These are phyloP conservation scores for Papiliotrema flavescens DNA, from an alignment of 1,284 basidiomycete species.

Conservation along the genomic window DNA sequence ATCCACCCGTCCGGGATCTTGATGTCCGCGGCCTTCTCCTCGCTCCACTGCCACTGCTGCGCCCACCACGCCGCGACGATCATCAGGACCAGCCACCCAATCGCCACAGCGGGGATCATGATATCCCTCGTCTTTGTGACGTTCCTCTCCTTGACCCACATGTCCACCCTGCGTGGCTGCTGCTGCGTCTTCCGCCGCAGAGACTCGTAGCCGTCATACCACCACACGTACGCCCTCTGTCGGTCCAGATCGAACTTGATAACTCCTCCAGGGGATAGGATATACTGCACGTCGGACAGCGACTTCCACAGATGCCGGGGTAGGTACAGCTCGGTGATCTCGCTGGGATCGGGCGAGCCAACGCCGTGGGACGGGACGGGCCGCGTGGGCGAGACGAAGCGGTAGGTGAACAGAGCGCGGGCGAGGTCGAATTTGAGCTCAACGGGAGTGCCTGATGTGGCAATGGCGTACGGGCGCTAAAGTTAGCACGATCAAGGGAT, in stretches of 20 bases:
- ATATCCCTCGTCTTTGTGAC: background rate
- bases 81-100: background rate
- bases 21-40: conserved; percentile 9
- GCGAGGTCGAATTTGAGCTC: conserved; percentile 30
- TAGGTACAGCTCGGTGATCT: conserved; percentile 75
- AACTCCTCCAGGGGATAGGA: conserved; percentile 25
- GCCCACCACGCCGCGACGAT: conserved; percentile 9
- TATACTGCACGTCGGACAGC: conserved; percentile 13
- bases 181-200: background rate
- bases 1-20: background rate
- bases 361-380: background rate
- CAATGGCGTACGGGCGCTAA: conserved; percentile 48
- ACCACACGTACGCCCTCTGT: conserved; percentile 40
- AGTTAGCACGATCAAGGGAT: background rate
- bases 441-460: conserved; percentile 41
- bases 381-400: conserved; percentile 22
- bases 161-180: conserved; percentile 27
- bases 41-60: conserved; percentile 23
- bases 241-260: conserved; percentile 27
- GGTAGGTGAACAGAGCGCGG: conserved; percentile 27
- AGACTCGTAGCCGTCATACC: conserved; percentile 19
- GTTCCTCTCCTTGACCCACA: conserved; percentile 27
- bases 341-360: conserved; percentile 45
- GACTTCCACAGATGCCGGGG: conserved; percentile 50
- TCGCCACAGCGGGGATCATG: background rate